phyloP scores from a whole-genome alignment of 2,329 filamentous ascomycete species.

The Claviceps digitariae region DNA sequence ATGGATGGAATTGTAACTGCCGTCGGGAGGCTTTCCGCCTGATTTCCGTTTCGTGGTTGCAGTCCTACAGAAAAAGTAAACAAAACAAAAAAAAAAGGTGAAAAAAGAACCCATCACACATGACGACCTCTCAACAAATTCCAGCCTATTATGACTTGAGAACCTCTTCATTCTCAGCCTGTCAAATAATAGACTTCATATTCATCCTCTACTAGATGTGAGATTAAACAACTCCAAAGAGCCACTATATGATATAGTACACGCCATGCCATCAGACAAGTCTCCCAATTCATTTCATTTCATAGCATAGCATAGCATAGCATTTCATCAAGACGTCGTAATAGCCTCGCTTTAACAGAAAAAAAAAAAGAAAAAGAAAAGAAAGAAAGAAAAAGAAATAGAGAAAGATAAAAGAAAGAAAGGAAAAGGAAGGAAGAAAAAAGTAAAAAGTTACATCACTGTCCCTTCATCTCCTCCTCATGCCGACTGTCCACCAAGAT shows the following conservation, averaged over 20 bases:
- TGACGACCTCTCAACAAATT: too few species aligned
- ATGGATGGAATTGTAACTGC: too few species aligned
- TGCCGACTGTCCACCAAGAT: constrained; percentile 46
- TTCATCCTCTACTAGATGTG: too few species aligned
- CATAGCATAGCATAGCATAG: background rate
- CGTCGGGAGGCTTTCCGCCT: too few species aligned
- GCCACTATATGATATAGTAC: background rate
- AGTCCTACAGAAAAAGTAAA: too few species aligned
- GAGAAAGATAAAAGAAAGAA: background rate
- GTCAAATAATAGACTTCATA: too few species aligned
- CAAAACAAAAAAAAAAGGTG: too few species aligned
- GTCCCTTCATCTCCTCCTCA: constrained; percentile 19
- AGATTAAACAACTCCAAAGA: too few species aligned
- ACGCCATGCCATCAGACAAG: constrained; percentile 2
- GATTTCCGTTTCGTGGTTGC: too few species aligned
- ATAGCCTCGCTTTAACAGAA: background rate
- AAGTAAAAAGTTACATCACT: background rate
- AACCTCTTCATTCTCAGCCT: too few species aligned
- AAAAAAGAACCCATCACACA: too few species aligned
- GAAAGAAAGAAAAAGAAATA: background rate
- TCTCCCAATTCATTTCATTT: background rate
- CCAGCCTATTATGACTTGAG: too few species aligned
- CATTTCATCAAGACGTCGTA: constrained; percentile 3
- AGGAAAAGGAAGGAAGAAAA: background rate
- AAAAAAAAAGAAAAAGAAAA: background rate